These are phyloP conservation scores for Nadsonia fulvescens DNA, from an alignment of 805 yeast genomes.

Conservation along the genomic window DNA sequence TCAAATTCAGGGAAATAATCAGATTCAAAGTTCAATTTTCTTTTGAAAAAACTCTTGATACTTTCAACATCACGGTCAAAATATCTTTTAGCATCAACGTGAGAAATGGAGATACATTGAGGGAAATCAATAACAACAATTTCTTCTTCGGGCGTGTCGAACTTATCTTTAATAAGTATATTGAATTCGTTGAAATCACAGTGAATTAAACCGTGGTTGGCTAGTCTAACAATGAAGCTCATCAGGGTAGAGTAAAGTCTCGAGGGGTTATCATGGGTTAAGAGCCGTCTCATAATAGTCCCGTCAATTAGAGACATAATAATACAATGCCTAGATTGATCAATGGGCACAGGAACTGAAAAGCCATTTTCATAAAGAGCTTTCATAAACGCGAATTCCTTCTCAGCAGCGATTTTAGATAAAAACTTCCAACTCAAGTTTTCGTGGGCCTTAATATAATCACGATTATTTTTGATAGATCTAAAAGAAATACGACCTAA, in stretches of 20 bases:
- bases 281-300: conserved; percentile 72
- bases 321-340: conserved; percentile 78
- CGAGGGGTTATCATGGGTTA: conserved; percentile 49
- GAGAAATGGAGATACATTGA: conserved; percentile 89
- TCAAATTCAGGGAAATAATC: conserved; percentile 66
- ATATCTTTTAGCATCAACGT: conserved; percentile 70
- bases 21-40: conserved; percentile 62
- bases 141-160: conserved; percentile 32
- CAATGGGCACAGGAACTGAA: conserved; percentile 75
- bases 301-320: conserved; percentile 86
- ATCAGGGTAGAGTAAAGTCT: conserved; percentile 69
- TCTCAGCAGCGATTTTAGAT: conserved; percentile 77
- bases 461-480: conserved; percentile 86
- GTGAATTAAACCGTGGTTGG: conserved; percentile 79
- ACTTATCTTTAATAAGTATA: conserved; percentile 55
- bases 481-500: conserved; percentile 87
- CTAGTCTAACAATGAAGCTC: conserved; percentile 71
- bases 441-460: conserved; percentile 54
- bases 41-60: conserved; percentile 63
- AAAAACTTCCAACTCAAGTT: conserved; percentile 87
- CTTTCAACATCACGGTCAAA: conserved; percentile 90
- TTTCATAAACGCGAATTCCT: conserved; percentile 79
- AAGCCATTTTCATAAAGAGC: conserved; percentile 60
- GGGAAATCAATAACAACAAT: conserved; percentile 95
- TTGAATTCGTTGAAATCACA: conserved; percentile 97